Conservation (phyloP, 208 protist genomes). For the Spongospora subterranea region DNA sequence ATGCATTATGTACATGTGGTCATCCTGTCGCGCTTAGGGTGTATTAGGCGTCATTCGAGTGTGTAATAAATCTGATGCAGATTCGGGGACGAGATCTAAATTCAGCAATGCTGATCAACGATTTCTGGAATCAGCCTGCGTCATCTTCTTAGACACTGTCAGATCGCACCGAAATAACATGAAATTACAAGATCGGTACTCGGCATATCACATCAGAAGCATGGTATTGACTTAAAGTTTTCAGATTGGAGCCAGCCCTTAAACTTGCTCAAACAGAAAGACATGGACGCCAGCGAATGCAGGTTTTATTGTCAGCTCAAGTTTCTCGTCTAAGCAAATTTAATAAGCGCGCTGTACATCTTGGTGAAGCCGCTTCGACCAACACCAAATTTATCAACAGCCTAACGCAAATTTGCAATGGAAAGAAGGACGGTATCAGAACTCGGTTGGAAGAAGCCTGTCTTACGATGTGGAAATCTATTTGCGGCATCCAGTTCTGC, state of each 20-base stretch:
- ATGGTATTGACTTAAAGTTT: not conserved
- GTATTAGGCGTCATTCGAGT: conserved; percentile 27
- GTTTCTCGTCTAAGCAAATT: not conserved
- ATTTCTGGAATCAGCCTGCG: conserved; percentile 5
- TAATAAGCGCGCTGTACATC: not conserved
- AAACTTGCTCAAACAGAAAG: conserved; percentile 38
- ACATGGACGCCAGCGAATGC: conserved; percentile 33
- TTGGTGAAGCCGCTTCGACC: not conserved
- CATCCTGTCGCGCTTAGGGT: not conserved
- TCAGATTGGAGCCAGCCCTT: conserved; percentile 22
- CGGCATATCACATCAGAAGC: not conserved
- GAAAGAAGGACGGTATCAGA: not conserved
- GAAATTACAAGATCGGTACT: conserved; percentile 46
- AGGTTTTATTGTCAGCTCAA: conserved; percentile 26
- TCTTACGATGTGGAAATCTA: not conserved
- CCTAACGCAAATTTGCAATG: not conserved
- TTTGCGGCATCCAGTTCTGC: not conserved
- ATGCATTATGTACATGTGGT: not conserved
- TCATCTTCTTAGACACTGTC: not conserved
- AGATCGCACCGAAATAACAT: not conserved
- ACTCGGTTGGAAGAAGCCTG: not conserved
- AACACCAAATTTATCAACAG: not conserved
- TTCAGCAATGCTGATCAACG: not conserved
- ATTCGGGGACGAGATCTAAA: not conserved
- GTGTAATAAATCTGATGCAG: conserved; percentile 14